Percentiles rank a stretch among this genome's conserved stretches.
Conservation (phyloP, 2,329 filamentous ascomycete species). For the Arthroderma uncinatum region DNA sequence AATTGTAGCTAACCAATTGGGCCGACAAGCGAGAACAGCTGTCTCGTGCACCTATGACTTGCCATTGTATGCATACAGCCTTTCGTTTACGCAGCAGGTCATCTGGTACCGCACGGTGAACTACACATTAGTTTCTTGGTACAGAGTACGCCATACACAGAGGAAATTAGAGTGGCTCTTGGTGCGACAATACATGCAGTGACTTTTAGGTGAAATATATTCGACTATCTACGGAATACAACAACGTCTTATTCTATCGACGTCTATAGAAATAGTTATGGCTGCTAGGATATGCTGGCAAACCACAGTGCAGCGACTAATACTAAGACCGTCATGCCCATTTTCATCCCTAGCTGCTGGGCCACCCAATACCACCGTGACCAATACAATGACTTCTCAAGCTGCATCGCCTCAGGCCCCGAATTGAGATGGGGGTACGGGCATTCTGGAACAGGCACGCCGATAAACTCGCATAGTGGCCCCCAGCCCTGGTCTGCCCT, state of each 20-base stretch:
- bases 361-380: background rate
- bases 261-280: background rate
- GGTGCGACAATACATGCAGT: too few relatives aligned
- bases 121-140: too few relatives aligned
- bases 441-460: constrained; percentile 24
- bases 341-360: background rate
- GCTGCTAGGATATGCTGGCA: background rate
- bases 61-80: background rate
- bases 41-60: background rate
- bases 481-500: constrained; percentile 43
- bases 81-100: background rate
- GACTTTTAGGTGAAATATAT: too few relatives aligned
- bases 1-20: background rate
- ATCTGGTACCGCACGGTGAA: too few relatives aligned
- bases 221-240: too few relatives aligned
- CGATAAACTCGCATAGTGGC: constrained; percentile 35
- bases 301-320: background rate
- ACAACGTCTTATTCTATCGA: too few relatives aligned
- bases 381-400: background rate
- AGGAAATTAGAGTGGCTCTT: too few relatives aligned
- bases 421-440: constrained; percentile 26
- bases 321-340: background rate
- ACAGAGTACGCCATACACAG: too few relatives aligned
- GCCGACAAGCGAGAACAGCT: background rate
- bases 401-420: background rate